A percentile compares a stretch with the other conserved stretches of the same genome.
Conservation (phyloP, 2,329 filamentous ascomycete species). For the Hypoxylon sp. region DNA sequence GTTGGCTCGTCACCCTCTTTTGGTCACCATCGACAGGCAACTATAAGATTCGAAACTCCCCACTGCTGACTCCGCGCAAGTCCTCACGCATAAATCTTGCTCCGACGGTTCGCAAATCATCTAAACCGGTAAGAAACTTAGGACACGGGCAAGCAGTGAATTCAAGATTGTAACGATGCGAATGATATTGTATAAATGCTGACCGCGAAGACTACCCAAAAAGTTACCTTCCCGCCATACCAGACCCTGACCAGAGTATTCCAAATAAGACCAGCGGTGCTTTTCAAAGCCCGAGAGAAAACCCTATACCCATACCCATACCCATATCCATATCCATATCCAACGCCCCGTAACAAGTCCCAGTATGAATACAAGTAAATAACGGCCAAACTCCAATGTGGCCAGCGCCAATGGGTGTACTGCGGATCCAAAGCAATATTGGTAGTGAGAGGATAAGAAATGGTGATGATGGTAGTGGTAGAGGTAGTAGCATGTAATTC, state of each 20-base stretch:
- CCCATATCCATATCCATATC: background rate
- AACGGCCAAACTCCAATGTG: constrained; percentile 14
- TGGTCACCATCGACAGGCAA: background rate
- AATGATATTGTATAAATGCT: constrained; percentile 17
- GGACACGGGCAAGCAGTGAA: background rate
- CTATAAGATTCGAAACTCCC: background rate
- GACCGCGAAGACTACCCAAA: constrained; percentile 11
- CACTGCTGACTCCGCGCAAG: background rate
- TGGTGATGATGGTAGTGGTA: background rate
- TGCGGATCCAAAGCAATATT: constrained; percentile 8
- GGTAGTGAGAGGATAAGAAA: background rate
- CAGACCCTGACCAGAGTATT: background rate
- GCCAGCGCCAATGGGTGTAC: constrained; percentile 12
- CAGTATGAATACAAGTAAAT: constrained; percentile 18
- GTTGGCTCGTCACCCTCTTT: constrained; percentile 7
- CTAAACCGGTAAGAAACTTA: background rate
- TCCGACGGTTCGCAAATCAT: constrained; percentile 25
- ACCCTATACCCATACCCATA: background rate
- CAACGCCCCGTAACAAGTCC: constrained; percentile 10
- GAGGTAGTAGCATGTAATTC: background rate
- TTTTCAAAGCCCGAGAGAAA: constrained; percentile 35
- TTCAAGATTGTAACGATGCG: background rate
- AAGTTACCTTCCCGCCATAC: background rate
- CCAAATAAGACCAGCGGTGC: constrained; percentile 28
- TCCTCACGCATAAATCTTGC: constrained; percentile 17